Evolutionary conservation across 768 basidiomycete species (phyloP), one percentile per base, ranked within the genome.

Genomic region (Chalciporus sphaerocephalus): DNA sequence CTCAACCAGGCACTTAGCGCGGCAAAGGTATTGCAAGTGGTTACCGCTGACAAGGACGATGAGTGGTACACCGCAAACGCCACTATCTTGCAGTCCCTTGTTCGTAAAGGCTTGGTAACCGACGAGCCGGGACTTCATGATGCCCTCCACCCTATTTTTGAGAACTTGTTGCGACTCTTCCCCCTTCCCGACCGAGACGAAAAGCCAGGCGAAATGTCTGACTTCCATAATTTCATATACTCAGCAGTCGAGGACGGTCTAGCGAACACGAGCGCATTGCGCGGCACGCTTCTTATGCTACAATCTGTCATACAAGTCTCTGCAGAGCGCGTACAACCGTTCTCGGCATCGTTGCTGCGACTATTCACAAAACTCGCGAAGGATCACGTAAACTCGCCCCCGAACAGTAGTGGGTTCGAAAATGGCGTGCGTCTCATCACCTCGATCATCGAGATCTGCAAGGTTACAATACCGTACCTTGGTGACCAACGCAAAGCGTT

Each of bases 401-500:
- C 74, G 5, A 67, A 63, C 27, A 66, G 75, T 4, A 65, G 69
- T 48, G 78, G 73, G 4, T 81, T 74, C 52, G 81, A 87, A 37
- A 72, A 73, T 52, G 72, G 73, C 16, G 80, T 86, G 36, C 83
- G 83, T 16, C 72, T 82, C 16, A 74, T 87, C 48, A 87, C 72
- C 40, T 78, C 79, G n/a, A 84, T 92, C 45, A 77, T 98, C 32
- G 90, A 96, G 48, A 87, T 98, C 34, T 87, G 87, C 53, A 85
- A 91, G 45, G 69, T 78, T 24, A 80, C 90, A 5, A 77, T 95
- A n/a, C 78, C 80, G 6, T 81, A 81, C 53, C 80, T 97, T 18
- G 87, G 83, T 9, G 96, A 99, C 40, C 88, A 92, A 51, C 80
- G 96, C 22, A 78, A 86, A 46, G 82, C 81, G 67, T 75, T 97